Conservation (phyloP, 2,329 filamentous ascomycete genomes). For the Aspergillus viridinutans region DNA sequence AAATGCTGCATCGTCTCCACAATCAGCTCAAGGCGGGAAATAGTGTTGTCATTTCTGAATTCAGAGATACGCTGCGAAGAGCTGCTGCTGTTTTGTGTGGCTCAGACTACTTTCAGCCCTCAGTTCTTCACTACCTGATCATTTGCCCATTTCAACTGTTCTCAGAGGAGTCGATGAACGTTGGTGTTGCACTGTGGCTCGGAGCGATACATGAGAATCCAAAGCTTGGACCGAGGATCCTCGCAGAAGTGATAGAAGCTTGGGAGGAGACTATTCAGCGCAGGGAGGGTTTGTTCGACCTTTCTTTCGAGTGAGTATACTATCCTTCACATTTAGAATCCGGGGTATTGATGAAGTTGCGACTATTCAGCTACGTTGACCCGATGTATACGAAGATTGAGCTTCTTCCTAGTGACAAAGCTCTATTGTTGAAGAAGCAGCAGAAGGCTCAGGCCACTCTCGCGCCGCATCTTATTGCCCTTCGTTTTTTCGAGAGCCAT, state of each 20-base stretch:
- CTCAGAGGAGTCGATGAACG: slow-evolving; percentile 89
- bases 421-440: slow-evolving; percentile 67
- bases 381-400: slow-evolving; percentile 90
- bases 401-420: slow-evolving; percentile 84
- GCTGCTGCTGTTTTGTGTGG: slow-evolving; percentile 84
- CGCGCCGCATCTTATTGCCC: slow-evolving; percentile 75
- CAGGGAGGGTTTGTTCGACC: slow-evolving; percentile 76
- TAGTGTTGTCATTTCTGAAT: slow-evolving; percentile 65
- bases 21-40: slow-evolving; percentile 65
- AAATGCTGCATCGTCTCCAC: slow-evolving; percentile 68
- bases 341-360: slow-evolving; percentile 7
- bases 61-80: slow-evolving; percentile 75
- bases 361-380: slow-evolving; percentile 59
- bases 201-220: slow-evolving; percentile 97
- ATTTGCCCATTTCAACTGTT: slow-evolving; percentile 90
- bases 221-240: slow-evolving; percentile 75
- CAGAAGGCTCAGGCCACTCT: slow-evolving; percentile 77
- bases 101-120: slow-evolving; percentile 67
- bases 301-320: slow-evolving; percentile 55
- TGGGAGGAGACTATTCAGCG: slow-evolving; percentile 83
- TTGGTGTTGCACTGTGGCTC: slow-evolving; percentile 93
- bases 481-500: slow-evolving; percentile 90
- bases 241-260: slow-evolving; percentile 81
- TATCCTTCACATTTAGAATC: not conserved
- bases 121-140: slow-evolving; percentile 82